Conservation (phyloP, 1,284 basidiomycete genomes). For the Exsudoporus floridanus region DNA sequence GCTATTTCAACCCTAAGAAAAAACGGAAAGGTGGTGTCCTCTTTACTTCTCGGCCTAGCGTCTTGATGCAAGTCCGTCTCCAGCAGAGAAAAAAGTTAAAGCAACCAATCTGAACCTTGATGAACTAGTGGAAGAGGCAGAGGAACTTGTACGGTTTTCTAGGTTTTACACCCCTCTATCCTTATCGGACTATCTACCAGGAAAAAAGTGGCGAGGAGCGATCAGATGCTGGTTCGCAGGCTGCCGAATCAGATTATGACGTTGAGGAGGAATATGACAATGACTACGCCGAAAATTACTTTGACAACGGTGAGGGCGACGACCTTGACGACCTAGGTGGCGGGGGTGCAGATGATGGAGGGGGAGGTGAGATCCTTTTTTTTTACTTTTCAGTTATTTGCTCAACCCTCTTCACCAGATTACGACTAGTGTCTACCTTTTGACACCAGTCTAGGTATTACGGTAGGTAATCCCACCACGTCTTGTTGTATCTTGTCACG, state of each 20-base stretch:
- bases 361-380: slow-evolving; percentile 40
- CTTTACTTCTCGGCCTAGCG: not conserved
- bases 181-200: slow-evolving; percentile 33
- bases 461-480: slow-evolving; percentile 8
- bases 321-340: slow-evolving; percentile 73
- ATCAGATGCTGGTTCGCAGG: slow-evolving; percentile 64
- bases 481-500: not conserved
- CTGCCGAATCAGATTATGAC: slow-evolving; percentile 69
- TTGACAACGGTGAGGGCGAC: slow-evolving; percentile 80
- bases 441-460: no score
- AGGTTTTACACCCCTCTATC: not conserved
- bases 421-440: slow-evolving; percentile 30
- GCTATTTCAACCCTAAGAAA: slow-evolving; percentile 72
- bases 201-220: slow-evolving; percentile 65
- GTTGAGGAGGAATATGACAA: slow-evolving; percentile 84
- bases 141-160: slow-evolving; percentile 50
- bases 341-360: slow-evolving; percentile 59
- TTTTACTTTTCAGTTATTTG: not conserved
- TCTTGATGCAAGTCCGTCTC: not conserved
- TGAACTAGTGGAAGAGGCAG: slow-evolving; percentile 61
- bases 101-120: slow-evolving; percentile 60
- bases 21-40: slow-evolving; percentile 49
- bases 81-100: slow-evolving; percentile 38
- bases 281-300: slow-evolving; percentile 83
- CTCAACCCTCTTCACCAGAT: slow-evolving; percentile 12